phyloP scores from a whole-genome alignment of 2,329 filamentous ascomycete genomes.

The Elsinoe ampelina region DNA sequence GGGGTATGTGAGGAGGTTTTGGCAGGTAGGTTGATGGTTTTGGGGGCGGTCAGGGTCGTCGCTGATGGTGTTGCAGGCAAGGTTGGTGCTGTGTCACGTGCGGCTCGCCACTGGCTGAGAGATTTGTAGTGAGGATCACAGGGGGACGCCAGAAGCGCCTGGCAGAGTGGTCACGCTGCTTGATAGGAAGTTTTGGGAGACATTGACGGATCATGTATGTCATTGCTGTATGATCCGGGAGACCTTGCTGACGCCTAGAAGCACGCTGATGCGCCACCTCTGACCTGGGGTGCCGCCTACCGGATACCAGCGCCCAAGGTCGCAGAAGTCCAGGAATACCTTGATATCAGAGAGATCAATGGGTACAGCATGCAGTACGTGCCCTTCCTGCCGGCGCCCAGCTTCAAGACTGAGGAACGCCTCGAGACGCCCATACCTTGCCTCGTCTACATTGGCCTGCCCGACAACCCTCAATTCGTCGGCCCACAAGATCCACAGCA shows the following conservation, averaged over 20 bases:
- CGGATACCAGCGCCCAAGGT: slow-evolving; percentile 60
- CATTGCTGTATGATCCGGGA: no score
- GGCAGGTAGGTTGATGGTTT: slow-evolving; percentile 62
- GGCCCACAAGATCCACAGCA: slow-evolving; percentile 69
- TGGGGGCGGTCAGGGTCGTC: neutral
- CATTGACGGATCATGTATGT: slow-evolving; percentile 54
- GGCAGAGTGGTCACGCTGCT: slow-evolving; percentile 92
- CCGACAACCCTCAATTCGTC: slow-evolving; percentile 84
- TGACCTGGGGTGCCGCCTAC: slow-evolving; percentile 78
- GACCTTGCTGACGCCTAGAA: slow-evolving; percentile 23
- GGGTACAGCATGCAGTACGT: slow-evolving; percentile 92
- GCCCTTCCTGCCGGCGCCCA: slow-evolving; percentile 58
- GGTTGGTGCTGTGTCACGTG: slow-evolving; percentile 18
- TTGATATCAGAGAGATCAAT: slow-evolving; percentile 95
- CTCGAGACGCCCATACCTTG: slow-evolving; percentile 37
- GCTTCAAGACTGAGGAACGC: slow-evolving; percentile 36
- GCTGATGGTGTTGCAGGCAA: slow-evolving; percentile 18
- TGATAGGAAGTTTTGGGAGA: slow-evolving; percentile 72
- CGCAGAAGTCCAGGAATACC: slow-evolving; percentile 73
- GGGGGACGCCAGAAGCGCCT: slow-evolving; percentile 77
- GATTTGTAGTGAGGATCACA: slow-evolving; percentile 70
- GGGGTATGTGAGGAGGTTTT: slow-evolving; percentile 91
- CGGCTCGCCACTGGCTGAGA: neutral
- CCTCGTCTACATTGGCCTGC: slow-evolving; percentile 90
- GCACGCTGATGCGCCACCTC: slow-evolving; percentile 51